phyloP scores from a whole-genome alignment of 805 yeast species.

The Saturnispora halmiae region DNA sequence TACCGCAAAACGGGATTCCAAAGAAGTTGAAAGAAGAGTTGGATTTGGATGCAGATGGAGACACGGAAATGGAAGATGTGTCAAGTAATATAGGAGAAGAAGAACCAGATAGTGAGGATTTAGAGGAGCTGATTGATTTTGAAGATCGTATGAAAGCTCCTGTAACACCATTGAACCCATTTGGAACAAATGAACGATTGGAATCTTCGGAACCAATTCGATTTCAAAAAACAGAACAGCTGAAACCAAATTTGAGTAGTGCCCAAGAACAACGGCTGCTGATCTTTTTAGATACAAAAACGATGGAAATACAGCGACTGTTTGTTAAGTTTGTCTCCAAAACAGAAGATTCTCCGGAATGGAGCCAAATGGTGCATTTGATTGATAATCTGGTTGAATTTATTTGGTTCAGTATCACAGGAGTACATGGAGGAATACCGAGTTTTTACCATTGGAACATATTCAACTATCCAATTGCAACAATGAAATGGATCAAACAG shows the following conservation, averaged over 20 bases:
- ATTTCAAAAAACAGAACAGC: conserved; percentile 6
- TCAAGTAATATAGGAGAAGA: conserved; percentile 14
- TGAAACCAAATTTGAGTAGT: conserved; percentile 23
- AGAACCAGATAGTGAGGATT: conserved; percentile 7
- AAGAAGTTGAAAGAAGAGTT: conserved; percentile 8
- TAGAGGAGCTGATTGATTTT: conserved; percentile 11
- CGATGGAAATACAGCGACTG: conserved; percentile 46
- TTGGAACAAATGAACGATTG: conserved; percentile 21
- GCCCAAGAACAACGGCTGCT: conserved; percentile 50
- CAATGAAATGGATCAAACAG: neutral
- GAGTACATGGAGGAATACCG: conserved; percentile 16
- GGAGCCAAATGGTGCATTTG: conserved; percentile 35
- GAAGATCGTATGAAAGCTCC: conserved; percentile 20
- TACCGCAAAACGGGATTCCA: conserved; percentile 4
- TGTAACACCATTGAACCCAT: conserved; percentile 23
- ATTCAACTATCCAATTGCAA: neutral
- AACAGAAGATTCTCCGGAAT: conserved; percentile 16
- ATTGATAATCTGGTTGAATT: conserved; percentile 42
- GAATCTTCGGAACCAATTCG: conserved; percentile 21
- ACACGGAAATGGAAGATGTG: conserved; percentile 16
- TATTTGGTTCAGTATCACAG: conserved; percentile 51
- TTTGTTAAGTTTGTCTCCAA: conserved; percentile 34
- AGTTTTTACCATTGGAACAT: conserved; percentile 22
- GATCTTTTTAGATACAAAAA: conserved; percentile 44
- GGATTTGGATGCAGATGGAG: conserved; percentile 13